These are phyloP conservation scores for Castanospermum australe DNA, from an alignment of 306 rosid species.

Conservation along the genomic window DNA sequence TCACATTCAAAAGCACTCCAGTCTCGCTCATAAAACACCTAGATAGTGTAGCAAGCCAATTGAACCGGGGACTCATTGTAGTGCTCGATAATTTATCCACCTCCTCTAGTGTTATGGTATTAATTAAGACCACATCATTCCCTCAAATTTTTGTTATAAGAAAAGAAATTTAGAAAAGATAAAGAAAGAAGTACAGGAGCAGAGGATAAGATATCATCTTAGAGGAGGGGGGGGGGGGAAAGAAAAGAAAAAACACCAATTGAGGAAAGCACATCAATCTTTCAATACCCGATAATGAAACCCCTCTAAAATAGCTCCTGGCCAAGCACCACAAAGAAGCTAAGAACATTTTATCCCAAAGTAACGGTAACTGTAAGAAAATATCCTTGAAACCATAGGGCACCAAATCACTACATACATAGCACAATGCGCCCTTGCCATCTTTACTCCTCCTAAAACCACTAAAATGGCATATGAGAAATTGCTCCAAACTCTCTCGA, in stretches of 20 bases:
- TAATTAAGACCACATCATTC: too few species aligned
- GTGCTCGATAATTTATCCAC: neutral
- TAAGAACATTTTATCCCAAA: neutral
- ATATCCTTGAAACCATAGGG: too few species aligned
- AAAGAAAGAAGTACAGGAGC: too few species aligned
- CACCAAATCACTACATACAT: neutral
- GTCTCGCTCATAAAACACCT: neutral
- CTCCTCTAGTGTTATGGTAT: neutral
- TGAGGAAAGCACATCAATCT: neutral
- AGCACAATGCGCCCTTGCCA: neutral
- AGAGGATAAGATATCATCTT: too few species aligned
- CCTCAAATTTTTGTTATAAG: too few species aligned
- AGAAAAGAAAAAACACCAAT: neutral
- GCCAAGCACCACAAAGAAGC: neutral
- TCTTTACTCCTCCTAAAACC: neutral
- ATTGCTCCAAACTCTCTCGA: neutral
- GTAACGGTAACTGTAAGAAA: too few species aligned
- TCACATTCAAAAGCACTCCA: neutral
- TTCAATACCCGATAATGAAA: neutral
- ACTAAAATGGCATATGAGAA: neutral
- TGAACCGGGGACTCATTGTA: neutral
- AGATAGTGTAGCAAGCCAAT: neutral
- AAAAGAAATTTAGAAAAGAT: too few species aligned
- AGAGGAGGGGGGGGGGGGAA: too few species aligned
- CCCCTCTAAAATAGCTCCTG: neutral